Percentiles rank a stretch among this genome's conserved stretches.
Conservation (phyloP, 2,329 filamentous ascomycete species). For the Hymenoscyphus repandus region DNA sequence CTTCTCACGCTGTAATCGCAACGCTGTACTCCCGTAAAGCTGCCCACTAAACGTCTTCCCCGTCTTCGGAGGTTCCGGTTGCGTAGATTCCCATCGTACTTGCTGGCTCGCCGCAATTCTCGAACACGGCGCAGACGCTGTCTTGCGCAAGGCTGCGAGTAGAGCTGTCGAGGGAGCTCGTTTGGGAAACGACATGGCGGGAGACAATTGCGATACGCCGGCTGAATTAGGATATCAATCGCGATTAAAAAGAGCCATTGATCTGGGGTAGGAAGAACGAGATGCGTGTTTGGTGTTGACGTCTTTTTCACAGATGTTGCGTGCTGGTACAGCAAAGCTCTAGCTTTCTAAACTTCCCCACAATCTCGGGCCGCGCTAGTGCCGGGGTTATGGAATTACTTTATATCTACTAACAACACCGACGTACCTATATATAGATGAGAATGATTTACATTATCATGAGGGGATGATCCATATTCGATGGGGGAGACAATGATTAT, state of each 20-base stretch:
- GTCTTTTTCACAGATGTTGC: too few species aligned
- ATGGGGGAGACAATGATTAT: too few species aligned
- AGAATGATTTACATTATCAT: too few species aligned
- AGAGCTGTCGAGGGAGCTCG: constrained; percentile 24
- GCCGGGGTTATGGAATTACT: not conserved
- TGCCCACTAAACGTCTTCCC: constrained; percentile 48
- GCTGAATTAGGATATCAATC: not conserved
- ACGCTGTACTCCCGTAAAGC: constrained; percentile 53
- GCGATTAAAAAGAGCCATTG: not conserved
- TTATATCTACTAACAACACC: too few species aligned
- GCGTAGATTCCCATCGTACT: constrained; percentile 24
- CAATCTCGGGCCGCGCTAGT: not conserved
- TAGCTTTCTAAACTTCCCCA: not conserved
- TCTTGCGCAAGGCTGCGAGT: constrained; percentile 16
- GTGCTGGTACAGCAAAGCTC: too few species aligned
- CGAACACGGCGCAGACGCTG: constrained; percentile 17
- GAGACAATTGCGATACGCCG: not conserved
- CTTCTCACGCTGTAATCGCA: constrained; percentile 49
- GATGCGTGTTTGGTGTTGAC: too few species aligned
- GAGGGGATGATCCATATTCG: too few species aligned
- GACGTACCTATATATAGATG: too few species aligned
- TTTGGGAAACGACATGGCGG: constrained; percentile 21
- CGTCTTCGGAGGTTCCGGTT: constrained; percentile 17
- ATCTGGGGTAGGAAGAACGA: too few species aligned
- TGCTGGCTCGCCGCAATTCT: constrained; percentile 12